Percentiles rank a stretch among this genome's conserved stretches.
phyloP scores from a whole-genome alignment of 306 rosid genomes.

The Corylus avellana region DNA sequence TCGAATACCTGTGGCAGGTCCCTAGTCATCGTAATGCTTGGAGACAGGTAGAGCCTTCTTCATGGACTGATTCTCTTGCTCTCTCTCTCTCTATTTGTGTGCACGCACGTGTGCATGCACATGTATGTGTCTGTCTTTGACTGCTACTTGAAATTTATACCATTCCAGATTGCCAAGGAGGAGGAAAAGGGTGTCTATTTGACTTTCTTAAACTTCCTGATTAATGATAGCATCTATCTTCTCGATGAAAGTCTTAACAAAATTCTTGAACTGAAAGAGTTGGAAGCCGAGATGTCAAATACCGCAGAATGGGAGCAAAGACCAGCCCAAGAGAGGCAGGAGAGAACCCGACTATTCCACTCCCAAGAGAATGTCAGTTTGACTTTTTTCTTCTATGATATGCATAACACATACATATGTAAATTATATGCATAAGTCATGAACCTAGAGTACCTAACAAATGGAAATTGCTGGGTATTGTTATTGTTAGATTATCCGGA shows the following conservation, averaged over 20 bases:
- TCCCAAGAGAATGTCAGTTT: slow-evolving; percentile 92
- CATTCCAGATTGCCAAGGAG: slow-evolving; percentile 91
- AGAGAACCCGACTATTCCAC: slow-evolving; percentile 91
- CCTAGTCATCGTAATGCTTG: slow-evolving; percentile 99
- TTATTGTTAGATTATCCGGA: slow-evolving; percentile 73
- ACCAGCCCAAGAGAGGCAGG: slow-evolving; percentile 96
- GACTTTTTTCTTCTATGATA: slow-evolving; percentile 1
- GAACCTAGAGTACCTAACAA: slow-evolving; percentile 33
- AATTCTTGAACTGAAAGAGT: slow-evolving; percentile 94
- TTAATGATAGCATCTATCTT: slow-evolving; percentile 96
- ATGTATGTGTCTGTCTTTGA: slow-evolving; percentile 15
- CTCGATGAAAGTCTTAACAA: slow-evolving; percentile 97
- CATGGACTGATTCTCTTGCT: slow-evolving; percentile 8
- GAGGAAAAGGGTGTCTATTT: slow-evolving; percentile 98
- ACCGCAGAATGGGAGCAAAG: slow-evolving; percentile 88
- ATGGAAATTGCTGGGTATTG: slow-evolving; percentile 18
- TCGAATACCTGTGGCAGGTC: slow-evolving; percentile 97
- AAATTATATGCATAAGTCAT: too few relatives aligned
- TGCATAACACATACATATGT: not conserved
- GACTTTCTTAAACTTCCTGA: slow-evolving; percentile 92
- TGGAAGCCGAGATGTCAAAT: slow-evolving; percentile 98
- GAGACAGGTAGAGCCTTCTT: slow-evolving; percentile 65
- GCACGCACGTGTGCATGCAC: not conserved
- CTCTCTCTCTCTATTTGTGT: too few relatives aligned
- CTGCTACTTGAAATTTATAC: slow-evolving; percentile 18